These are phyloP conservation scores for Cyclotella sp. DNA, from an alignment of 108 stramenopile genomes.

Conservation along the genomic window DNA sequence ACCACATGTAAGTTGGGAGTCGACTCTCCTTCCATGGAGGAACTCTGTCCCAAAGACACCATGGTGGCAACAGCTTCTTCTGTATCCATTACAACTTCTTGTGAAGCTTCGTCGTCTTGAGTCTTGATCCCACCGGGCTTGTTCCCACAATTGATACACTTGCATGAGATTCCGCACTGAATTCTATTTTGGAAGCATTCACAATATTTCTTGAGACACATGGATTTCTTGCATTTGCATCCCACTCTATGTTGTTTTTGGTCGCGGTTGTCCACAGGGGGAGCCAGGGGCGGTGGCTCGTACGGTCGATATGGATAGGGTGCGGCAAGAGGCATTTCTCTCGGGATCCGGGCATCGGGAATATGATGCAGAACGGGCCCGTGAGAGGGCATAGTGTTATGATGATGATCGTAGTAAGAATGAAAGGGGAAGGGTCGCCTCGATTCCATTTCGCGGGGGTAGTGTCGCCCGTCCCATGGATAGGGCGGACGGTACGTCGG, in stretches of 20 bases:
- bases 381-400: too few species aligned
- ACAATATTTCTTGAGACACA: constrained; percentile 96
- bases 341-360: too few species aligned
- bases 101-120: constrained; percentile 3
- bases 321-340: not conserved
- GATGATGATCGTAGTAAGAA: constrained; percentile 1
- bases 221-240: constrained; percentile 93
- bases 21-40: constrained; percentile 6
- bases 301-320: not conserved
- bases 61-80: not conserved
- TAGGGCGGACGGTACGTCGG: constrained; percentile 5
- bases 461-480: not conserved
- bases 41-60: not conserved
- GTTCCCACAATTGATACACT: constrained; percentile 67
- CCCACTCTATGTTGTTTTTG: constrained; percentile 65
- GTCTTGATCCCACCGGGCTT: constrained; percentile 12
- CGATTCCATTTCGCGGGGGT: not conserved
- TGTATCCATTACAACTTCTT: too few species aligned
- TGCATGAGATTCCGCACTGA: constrained; percentile 85
- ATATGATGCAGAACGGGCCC: too few species aligned
- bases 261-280: not conserved
- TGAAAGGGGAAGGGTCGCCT: too few species aligned
- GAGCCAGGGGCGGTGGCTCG: not conserved
- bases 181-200: constrained; percentile 87
- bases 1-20: constrained; percentile 15